Conservation (phyloP, 192 early-diverging fungal species). For the Backusella circina region DNA sequence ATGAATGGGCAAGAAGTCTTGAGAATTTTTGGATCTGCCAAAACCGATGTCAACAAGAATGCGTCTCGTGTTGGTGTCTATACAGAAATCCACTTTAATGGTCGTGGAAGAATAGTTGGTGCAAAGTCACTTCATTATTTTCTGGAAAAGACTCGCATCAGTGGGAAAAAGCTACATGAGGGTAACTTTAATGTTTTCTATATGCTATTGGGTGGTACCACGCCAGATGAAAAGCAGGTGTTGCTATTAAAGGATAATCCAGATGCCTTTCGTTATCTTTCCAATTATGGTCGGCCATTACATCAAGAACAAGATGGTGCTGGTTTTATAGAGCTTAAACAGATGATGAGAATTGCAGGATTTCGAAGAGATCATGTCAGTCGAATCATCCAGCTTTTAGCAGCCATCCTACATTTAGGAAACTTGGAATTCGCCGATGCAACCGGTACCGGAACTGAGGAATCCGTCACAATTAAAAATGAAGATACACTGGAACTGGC, state of each 20-base stretch:
- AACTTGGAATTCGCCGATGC: slow-evolving; percentile 74
- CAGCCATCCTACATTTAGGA: slow-evolving; percentile 86
- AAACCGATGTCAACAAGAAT: slow-evolving; percentile 53
- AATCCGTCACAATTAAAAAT: slow-evolving; percentile 75
- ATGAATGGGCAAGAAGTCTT: slow-evolving; percentile 66
- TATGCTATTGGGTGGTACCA: slow-evolving; percentile 66
- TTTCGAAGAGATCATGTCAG: slow-evolving; percentile 61
- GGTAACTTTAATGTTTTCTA: slow-evolving; percentile 77
- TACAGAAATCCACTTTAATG: slow-evolving; percentile 87
- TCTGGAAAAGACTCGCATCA: slow-evolving; percentile 58
- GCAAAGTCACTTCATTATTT: slow-evolving; percentile 73
- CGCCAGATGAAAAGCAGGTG: slow-evolving; percentile 53
- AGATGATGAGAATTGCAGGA: slow-evolving; percentile 52
- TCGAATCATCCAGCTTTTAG: slow-evolving; percentile 76
- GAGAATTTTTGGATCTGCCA: slow-evolving; percentile 75
- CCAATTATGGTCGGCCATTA: slow-evolving; percentile 48
- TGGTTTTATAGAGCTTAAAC: slow-evolving; percentile 57
- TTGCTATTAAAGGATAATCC: slow-evolving; percentile 53
- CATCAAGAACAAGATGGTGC: slow-evolving; percentile 48
- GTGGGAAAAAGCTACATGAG: slow-evolving; percentile 48
- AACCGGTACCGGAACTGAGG: slow-evolving; percentile 56
- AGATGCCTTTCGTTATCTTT: slow-evolving; percentile 50
- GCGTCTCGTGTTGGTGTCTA: slow-evolving; percentile 78
- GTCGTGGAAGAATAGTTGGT: slow-evolving; percentile 79
- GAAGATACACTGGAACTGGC: slow-evolving; percentile 64